phyloP scores from a whole-genome alignment of 148 eudicot species.

The Tetragonia tetragonoides region DNA sequence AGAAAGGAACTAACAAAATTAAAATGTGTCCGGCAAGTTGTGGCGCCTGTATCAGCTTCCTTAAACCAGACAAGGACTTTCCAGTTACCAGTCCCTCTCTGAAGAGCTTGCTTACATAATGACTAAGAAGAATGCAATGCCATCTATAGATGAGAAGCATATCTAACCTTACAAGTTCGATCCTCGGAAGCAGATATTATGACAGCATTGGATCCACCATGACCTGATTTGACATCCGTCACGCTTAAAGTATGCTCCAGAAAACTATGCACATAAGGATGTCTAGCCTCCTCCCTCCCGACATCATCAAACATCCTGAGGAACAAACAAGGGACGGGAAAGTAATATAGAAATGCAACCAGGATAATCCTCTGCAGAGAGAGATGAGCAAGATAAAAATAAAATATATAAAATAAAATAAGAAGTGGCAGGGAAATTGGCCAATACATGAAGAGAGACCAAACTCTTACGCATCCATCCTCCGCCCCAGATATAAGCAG shows the following conservation, averaged over 20 bases:
- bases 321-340: neutral
- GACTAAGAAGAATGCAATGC: neutral
- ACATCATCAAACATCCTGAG: conserved; percentile 73
- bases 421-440: neutral
- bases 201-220: conserved; percentile 82
- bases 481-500: conserved; percentile 82
- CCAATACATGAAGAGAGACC: conserved; percentile 72
- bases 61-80: no score
- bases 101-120: neutral
- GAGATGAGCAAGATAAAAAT: no score
- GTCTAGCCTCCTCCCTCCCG: conserved; percentile 51
- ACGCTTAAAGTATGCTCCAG: conserved; percentile 67
- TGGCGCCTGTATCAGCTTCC: no score
- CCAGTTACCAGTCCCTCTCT: no score
- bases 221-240: conserved; percentile 70
- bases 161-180: conserved; percentile 78
- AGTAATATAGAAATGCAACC: neutral
- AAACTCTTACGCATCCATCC: conserved; percentile 84
- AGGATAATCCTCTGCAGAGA: neutral
- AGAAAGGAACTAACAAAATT: no score
- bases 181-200: conserved; percentile 89
- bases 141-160: neutral
- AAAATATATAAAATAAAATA: neutral
- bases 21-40: no score
- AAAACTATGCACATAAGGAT: conserved; percentile 66